These are phyloP conservation scores for Thymus quinquecostatus DNA, from an alignment of 257 asterid genomes.

Conservation along the genomic window DNA sequence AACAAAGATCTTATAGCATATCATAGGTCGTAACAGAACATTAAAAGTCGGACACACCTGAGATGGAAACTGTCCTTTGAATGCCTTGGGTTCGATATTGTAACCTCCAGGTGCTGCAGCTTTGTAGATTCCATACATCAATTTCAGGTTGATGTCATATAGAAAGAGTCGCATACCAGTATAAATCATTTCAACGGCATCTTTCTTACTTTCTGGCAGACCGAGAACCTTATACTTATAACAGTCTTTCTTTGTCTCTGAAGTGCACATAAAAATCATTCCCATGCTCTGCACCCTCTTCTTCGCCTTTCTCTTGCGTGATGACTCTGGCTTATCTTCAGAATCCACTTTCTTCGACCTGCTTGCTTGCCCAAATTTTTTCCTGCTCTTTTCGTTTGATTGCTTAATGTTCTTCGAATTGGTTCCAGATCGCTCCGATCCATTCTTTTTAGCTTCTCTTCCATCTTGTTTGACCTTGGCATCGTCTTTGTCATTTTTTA, in stretches of 20 bases:
- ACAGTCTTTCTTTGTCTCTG: conserved; percentile 84
- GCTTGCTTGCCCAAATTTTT: conserved; percentile 31
- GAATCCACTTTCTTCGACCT: conserved; percentile 42
- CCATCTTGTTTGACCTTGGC: conserved; percentile 32
- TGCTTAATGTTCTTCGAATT: conserved; percentile 43
- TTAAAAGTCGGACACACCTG: conserved; percentile 65
- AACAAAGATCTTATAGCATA: background rate
- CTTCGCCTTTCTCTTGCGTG: conserved; percentile 43
- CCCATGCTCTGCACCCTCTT: conserved; percentile 81
- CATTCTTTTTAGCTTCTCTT: conserved; percentile 31
- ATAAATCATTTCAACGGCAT: conserved; percentile 68
- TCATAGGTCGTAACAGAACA: conserved; percentile 11
- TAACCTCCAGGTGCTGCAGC: conserved; percentile 88
- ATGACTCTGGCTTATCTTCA: conserved; percentile 52
- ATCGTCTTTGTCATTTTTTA: conserved; percentile 28
- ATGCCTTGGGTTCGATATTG: conserved; percentile 84
- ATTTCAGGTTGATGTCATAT: conserved; percentile 71
- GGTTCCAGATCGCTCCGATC: conserved; percentile 43
- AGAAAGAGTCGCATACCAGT: conserved; percentile 87
- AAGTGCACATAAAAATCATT: conserved; percentile 93
- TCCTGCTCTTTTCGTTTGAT: conserved; percentile 33
- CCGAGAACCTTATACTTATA: conserved; percentile 78
- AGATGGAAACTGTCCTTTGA: conserved; percentile 86
- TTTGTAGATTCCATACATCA: conserved; percentile 88
- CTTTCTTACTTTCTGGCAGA: conserved; percentile 83